These are phyloP conservation scores for Pythium brassicae DNA, from an alignment of 352 stramenopile genomes.

Conservation along the genomic window DNA sequence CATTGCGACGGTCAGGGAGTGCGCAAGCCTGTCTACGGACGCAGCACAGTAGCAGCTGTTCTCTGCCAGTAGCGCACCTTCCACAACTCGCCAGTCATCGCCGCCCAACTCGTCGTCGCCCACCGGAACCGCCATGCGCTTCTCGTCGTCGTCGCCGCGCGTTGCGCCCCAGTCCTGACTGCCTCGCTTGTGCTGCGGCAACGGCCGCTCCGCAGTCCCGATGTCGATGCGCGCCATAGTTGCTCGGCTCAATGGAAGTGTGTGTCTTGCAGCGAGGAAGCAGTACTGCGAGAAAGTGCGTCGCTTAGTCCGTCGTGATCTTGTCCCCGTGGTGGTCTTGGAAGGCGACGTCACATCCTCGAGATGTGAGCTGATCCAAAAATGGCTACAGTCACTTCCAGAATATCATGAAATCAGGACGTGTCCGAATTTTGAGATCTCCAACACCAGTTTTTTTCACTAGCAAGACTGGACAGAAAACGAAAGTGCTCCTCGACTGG, in stretches of 20 bases:
- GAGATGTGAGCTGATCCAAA: no score
- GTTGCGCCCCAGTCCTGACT: neutral
- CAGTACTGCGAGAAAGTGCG: constrained; percentile 5
- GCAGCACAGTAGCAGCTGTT: no score
- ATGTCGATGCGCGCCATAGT: constrained; percentile 9
- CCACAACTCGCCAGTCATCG: constrained; percentile 1
- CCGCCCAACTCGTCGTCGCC: constrained; percentile 5
- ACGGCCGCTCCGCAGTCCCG: neutral
- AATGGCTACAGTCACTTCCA: no score
- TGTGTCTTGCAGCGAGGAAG: neutral
- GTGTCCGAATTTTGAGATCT: no score
- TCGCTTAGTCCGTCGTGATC: no score
- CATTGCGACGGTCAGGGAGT: neutral
- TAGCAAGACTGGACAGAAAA: constrained; percentile 2
- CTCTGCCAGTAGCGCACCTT: neutral
- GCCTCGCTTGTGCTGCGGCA: neutral
- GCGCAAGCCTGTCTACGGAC: neutral
- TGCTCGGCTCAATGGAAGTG: neutral
- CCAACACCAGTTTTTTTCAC: no score
- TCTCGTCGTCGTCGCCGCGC: constrained; percentile 5
- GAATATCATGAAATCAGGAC: no score
- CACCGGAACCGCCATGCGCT: constrained; percentile 10
- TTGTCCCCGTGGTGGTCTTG: no score
- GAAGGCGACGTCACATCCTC: no score
- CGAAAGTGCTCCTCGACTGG: constrained; percentile 7